Evolutionary conservation across 2,329 filamentous ascomycete genomes (phyloP).

Genomic region (Aplosporella prunicola): DNA sequence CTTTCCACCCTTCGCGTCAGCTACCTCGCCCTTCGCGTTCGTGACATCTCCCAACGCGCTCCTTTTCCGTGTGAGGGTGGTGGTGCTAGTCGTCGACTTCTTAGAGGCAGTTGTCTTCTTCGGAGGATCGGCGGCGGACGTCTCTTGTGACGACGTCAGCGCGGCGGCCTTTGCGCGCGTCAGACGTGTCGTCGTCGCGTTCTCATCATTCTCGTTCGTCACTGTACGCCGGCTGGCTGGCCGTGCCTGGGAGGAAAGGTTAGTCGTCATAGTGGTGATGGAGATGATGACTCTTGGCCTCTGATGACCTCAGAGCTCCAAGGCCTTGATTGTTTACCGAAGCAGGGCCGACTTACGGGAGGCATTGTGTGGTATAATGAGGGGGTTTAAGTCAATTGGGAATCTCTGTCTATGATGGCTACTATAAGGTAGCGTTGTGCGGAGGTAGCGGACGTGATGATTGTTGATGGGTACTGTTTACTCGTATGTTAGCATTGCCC

Average conservation of each 20-base stretch:
- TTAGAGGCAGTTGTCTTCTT: constrained; percentile 40
- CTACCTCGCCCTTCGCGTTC: constrained; percentile 51
- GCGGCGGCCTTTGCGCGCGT: constrained; percentile 88
- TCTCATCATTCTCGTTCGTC: constrained; percentile 94
- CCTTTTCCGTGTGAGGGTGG: constrained; percentile 55
- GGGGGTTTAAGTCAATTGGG: constrained; percentile 9
- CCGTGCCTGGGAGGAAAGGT: constrained; percentile 49
- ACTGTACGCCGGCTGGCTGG: constrained; percentile 63
- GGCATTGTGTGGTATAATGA: constrained; percentile 42
- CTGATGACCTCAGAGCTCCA: not conserved
- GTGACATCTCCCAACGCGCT: constrained; percentile 86
- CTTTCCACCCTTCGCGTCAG: constrained; percentile 28
- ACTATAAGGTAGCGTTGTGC: not conserved
- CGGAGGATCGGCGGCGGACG: constrained; percentile 45
- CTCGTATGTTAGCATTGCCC: constrained; percentile 5
- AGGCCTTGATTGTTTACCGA: constrained; percentile 1
- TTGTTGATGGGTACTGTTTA: constrained; percentile 11
- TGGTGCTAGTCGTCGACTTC: constrained; percentile 34
- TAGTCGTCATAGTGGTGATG: no score
- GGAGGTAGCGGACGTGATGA: constrained; percentile 7
- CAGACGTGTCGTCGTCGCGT: constrained; percentile 66
- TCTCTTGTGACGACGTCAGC: constrained; percentile 40
- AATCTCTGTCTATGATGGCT: constrained; percentile 8
- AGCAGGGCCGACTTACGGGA: constrained; percentile 39
- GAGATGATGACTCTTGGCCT: no score